Conservation (phyloP, 2,329 filamentous ascomycete genomes). For the Claviceps pusilla region DNA sequence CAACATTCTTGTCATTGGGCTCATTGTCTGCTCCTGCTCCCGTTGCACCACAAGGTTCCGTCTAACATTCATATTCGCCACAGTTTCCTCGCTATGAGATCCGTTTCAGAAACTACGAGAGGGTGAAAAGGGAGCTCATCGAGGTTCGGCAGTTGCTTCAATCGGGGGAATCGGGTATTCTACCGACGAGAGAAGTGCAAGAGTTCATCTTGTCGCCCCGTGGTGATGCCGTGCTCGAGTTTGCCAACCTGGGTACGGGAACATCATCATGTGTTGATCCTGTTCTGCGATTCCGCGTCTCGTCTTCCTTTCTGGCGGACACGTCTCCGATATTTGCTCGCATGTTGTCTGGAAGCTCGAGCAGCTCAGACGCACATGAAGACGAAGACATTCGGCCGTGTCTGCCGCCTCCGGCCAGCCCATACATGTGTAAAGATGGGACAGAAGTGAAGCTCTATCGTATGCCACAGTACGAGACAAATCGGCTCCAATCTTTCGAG, state of each 20-base stretch:
- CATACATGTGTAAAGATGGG: slow-evolving; percentile 27
- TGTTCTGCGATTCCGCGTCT: slow-evolving; percentile 34
- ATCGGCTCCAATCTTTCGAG: slow-evolving; percentile 26
- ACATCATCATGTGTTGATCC: slow-evolving; percentile 18
- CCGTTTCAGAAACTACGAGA: slow-evolving; percentile 32
- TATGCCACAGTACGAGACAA: slow-evolving; percentile 36
- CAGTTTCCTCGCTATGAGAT: slow-evolving; percentile 31
- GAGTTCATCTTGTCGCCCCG: slow-evolving; percentile 29
- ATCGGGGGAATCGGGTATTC: slow-evolving; percentile 25
- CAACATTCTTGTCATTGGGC: neutral
- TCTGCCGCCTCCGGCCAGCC: slow-evolving; percentile 20
- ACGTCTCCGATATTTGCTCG: slow-evolving; percentile 36
- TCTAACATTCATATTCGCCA: neutral
- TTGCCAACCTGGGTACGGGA: slow-evolving; percentile 27
- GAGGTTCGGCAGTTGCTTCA: slow-evolving; percentile 26
- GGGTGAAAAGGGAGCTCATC: slow-evolving; percentile 25
- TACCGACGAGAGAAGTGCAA: slow-evolving; percentile 22
- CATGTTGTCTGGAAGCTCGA: slow-evolving; percentile 25
- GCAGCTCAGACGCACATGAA: slow-evolving; percentile 19
- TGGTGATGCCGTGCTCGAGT: slow-evolving; percentile 38
- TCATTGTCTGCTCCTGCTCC: neutral
- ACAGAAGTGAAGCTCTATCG: slow-evolving; percentile 31
- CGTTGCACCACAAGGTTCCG: too few relatives aligned
- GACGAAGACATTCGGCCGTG: slow-evolving; percentile 21
- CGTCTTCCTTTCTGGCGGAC: slow-evolving; percentile 34